Conservation (phyloP, 116 monocot genomes). For the Thalassia testudinum region DNA sequence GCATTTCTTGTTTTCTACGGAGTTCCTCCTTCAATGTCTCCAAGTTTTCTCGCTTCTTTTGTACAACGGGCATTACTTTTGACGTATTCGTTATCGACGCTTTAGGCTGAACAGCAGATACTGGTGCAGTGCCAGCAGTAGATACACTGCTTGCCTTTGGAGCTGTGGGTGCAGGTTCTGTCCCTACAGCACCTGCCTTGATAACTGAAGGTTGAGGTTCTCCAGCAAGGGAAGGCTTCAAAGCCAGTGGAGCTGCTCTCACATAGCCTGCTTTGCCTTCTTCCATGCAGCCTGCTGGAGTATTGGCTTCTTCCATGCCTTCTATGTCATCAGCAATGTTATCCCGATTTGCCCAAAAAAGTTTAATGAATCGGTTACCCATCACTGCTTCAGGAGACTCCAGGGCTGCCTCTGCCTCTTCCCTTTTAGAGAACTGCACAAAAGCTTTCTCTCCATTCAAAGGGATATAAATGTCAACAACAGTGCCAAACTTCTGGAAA, state of each 20-base stretch:
- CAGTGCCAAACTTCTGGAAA: slow-evolving; percentile 77
- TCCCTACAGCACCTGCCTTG: slow-evolving; percentile 12
- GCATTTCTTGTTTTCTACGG: slow-evolving; percentile 73
- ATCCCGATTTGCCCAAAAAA: slow-evolving; percentile 97
- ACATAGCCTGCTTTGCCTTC: no score
- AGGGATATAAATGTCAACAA: slow-evolving; percentile 86
- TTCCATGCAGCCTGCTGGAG: background rate
- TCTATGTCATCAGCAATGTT: slow-evolving; percentile 47
- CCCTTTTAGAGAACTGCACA: slow-evolving; percentile 86
- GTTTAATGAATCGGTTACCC: slow-evolving; percentile 95
- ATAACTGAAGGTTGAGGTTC: slow-evolving; percentile 5
- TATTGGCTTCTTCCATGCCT: slow-evolving; percentile 6
- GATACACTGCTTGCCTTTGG: slow-evolving; percentile 19
- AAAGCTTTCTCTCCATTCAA: slow-evolving; percentile 79
- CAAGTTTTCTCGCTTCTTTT: slow-evolving; percentile 48
- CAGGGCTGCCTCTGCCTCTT: slow-evolving; percentile 91
- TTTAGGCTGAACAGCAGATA: slow-evolving; percentile 14
- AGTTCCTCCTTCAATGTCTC: slow-evolving; percentile 84
- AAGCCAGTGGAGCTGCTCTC: no score
- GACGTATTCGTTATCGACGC: slow-evolving; percentile 12
- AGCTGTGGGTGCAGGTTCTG: slow-evolving; percentile 18
- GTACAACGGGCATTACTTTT: slow-evolving; percentile 19
- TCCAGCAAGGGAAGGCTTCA: background rate
- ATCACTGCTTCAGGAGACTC: slow-evolving; percentile 94
- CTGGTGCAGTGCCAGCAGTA: slow-evolving; percentile 9